Base-by-base conservation (phyloP, 192 early-diverging fungal species). In the Coemansia erecta region DNA sequence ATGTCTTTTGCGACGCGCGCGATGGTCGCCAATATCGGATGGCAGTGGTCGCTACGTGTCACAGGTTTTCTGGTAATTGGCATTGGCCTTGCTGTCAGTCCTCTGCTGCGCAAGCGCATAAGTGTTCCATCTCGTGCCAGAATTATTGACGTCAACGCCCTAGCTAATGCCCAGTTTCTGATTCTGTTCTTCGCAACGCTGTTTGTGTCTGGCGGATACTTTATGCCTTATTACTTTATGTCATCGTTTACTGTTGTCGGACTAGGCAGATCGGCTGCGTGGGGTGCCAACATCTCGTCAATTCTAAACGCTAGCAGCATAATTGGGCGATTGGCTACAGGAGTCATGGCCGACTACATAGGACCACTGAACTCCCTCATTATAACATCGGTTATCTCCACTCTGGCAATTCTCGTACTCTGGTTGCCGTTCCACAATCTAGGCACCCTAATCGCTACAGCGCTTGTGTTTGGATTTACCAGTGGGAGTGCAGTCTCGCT, bases 21-120 rank as follows among this genome's bases (percentile, higher is more conserved):
- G n/a, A n/a, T n/a, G n/a, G n/a, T n/a, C n/a, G n/a, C n/a, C n/a
- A 39, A 37, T 7, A 11, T 89, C n/a, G 90, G 88, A 0, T 70
- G 79, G 44, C 52, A 68, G 19, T 90, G 88, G 86, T 80, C 87
- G 4, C 72, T 94, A n/a, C 83, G 90, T n/a, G 77, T 89, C 37
- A 81, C 79, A n/a, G 87, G 84, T 13, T 50, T 86, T 9, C 62
- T 86, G 8, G 47, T 68, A 0, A 72, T 82, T 22, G 66, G 12
- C 0, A 53, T 67, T 2, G 40, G 60, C 9, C 15, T 43, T 0
- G 45, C 39, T 2, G 18, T 44, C 12, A 65, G 58, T 31, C 67
- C 59, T 22, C 33, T 76, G 28, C 53, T 76, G 56, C 58, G 63
- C 33, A 62, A 54, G 14, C 66, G 73, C 11, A 46, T 76, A 0